Percentiles rank a stretch among this genome's conserved stretches.
These are phyloP conservation scores for Flaveria brownii DNA, from an alignment of 129 eudicot genomes.

Conservation along the genomic window DNA sequence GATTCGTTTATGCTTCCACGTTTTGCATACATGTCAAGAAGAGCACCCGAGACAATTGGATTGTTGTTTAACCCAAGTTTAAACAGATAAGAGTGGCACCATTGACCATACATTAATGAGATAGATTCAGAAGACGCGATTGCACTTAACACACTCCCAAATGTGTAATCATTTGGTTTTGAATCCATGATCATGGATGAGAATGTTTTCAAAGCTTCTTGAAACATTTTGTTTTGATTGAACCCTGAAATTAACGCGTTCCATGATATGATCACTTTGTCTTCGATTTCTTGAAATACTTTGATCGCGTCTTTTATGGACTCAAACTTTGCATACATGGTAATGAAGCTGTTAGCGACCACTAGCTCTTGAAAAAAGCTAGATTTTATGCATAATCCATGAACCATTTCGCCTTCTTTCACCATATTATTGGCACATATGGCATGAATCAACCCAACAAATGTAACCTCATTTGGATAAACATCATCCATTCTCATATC, in stretches of 20 bases:
- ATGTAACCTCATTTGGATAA: conserved; percentile 80
- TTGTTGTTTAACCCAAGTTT: conserved; percentile 65
- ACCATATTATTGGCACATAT: conserved; percentile 44
- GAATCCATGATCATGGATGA: conserved; percentile 40
- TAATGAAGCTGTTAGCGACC: conserved; percentile 78
- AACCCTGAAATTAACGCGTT: conserved; percentile 81
- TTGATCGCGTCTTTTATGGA: conserved; percentile 52
- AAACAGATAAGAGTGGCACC: conserved; percentile 54
- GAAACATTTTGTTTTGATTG: conserved; percentile 58
- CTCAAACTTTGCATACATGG: conserved; percentile 83
- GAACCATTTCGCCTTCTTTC: conserved; percentile 73
- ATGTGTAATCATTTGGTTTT: conserved; percentile 72
- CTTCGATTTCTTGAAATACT: conserved; percentile 60
- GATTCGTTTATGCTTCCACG: conserved; percentile 76
- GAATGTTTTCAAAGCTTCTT: conserved; percentile 67
- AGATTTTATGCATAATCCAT: conserved; percentile 67
- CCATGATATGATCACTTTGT: conserved; percentile 68
- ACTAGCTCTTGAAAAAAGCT: conserved; percentile 48
- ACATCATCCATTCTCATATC: conserved; percentile 67
- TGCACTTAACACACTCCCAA: conserved; percentile 82
- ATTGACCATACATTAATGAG: conserved; percentile 69
- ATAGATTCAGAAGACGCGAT: conserved; percentile 76
- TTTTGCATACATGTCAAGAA: conserved; percentile 96
- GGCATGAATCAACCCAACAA: conserved; percentile 67
- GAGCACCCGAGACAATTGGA: conserved; percentile 68